phyloP scores from a whole-genome alignment of 768 basidiomycete species.

The Lactifluus rugatus region DNA sequence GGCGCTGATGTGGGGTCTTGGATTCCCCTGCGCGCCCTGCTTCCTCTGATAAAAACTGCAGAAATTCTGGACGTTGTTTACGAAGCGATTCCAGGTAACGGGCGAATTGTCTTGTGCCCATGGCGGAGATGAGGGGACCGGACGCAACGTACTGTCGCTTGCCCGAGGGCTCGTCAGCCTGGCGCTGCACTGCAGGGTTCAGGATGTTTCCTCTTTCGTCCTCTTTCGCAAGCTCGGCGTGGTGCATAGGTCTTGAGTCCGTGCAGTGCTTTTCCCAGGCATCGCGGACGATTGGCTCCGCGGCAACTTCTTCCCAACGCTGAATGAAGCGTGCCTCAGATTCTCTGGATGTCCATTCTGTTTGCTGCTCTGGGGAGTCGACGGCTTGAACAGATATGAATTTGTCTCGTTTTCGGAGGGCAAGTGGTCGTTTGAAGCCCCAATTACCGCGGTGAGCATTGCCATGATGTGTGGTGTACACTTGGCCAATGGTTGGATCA shows the following conservation, averaged over 20 bases:
- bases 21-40: slow-evolving; percentile 4
- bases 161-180: background rate
- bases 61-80: slow-evolving; percentile 45
- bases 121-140: slow-evolving; percentile 47
- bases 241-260: slow-evolving; percentile 1
- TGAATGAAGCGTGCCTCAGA: slow-evolving; percentile 56
- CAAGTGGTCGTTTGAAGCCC: slow-evolving; percentile 77
- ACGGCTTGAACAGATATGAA: slow-evolving; percentile 57
- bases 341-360: slow-evolving; percentile 66
- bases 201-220: background rate
- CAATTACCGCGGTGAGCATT: slow-evolving; percentile 71
- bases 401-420: slow-evolving; percentile 51
- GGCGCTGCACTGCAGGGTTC: background rate
- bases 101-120: slow-evolving; percentile 49
- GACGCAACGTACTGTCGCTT: slow-evolving; percentile 19
- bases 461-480: slow-evolving; percentile 62
- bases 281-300: slow-evolving; percentile 28
- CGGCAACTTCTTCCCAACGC: slow-evolving; percentile 54
- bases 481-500: slow-evolving; percentile 67
- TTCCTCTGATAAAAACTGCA: slow-evolving; percentile 32
- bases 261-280: slow-evolving; percentile 30
- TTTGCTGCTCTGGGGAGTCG: slow-evolving; percentile 66
- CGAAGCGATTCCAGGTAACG: slow-evolving; percentile 53
- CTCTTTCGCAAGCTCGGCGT: slow-evolving; percentile 12
- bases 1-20: background rate